A percentile compares a stretch with the other conserved stretches of the same genome.
Conservation (phyloP, 148 eudicot species). For the Bassia scoparia region DNA sequence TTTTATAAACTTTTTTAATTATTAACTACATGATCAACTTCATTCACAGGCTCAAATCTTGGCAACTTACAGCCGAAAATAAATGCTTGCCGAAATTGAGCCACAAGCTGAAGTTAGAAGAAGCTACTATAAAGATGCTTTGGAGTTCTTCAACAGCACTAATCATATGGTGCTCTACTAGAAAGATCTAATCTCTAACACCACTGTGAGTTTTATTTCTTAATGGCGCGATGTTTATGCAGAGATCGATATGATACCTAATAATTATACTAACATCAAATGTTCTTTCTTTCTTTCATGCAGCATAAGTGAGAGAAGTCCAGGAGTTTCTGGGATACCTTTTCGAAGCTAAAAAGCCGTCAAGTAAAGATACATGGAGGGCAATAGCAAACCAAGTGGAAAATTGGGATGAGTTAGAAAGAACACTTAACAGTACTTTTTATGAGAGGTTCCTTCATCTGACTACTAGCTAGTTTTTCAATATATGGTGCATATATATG, state of each 20-base stretch:
- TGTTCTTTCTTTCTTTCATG: background rate
- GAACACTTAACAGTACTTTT: slow-evolving; percentile 48
- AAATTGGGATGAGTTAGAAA: slow-evolving; percentile 55
- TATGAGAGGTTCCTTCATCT: slow-evolving; percentile 42
- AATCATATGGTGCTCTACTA: slow-evolving; percentile 57
- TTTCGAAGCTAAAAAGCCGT: slow-evolving; percentile 44
- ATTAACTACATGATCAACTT: too few relatives aligned
- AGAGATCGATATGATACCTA: background rate
- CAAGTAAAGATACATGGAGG: slow-evolving; percentile 72
- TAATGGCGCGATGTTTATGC: background rate
- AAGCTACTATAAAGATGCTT: slow-evolving; percentile 33
- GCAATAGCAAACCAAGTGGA: slow-evolving; percentile 40
- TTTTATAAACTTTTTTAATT: too few relatives aligned
- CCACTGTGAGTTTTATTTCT: slow-evolving; percentile 34
- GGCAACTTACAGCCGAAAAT: slow-evolving; percentile 56
- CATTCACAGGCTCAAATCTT: slow-evolving; percentile 67
- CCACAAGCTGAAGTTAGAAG: slow-evolving; percentile 36
- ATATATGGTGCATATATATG: too few relatives aligned
- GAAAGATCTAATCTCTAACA: slow-evolving; percentile 62
- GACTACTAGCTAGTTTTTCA: too few relatives aligned
- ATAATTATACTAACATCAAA: background rate
- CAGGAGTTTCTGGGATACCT: slow-evolving; percentile 59
- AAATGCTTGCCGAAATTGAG: slow-evolving; percentile 38
- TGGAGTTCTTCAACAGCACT: slow-evolving; percentile 55
- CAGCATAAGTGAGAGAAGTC: slow-evolving; percentile 56